Percentiles rank a stretch among this genome's conserved stretches.
These are phyloP conservation scores for Saccharomycopsis oosterbeekiorum DNA, from an alignment of 805 yeast genomes.

Conservation along the genomic window DNA sequence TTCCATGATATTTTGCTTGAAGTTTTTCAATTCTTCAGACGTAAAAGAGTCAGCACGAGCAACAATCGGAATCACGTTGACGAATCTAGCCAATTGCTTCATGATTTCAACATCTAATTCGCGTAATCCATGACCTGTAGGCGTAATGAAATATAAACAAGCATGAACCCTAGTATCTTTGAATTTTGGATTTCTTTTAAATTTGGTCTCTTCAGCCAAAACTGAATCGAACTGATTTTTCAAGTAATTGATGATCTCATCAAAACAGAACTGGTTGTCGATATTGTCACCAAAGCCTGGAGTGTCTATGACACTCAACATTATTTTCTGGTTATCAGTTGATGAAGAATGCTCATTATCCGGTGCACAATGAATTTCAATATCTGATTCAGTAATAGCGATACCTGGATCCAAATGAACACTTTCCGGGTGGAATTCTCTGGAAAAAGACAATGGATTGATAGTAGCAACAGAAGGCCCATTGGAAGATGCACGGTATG, in stretches of 20 bases:
- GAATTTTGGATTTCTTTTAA: conserved; percentile 61
- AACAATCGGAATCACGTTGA: conserved; percentile 63
- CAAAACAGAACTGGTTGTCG: conserved; percentile 51
- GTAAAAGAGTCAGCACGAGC: conserved; percentile 68
- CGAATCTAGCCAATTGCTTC: conserved; percentile 61
- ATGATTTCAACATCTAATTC: conserved; percentile 65
- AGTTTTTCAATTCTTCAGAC: conserved; percentile 42
- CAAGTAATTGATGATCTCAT: conserved; percentile 54
- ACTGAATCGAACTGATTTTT: conserved; percentile 65
- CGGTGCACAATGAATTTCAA: conserved; percentile 32
- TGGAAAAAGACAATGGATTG: conserved; percentile 49
- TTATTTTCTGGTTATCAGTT: conserved; percentile 40
- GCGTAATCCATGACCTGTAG: conserved; percentile 64
- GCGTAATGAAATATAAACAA: conserved; percentile 4
- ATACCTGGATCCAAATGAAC: conserved; percentile 65
- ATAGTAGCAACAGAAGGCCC: conserved; percentile 28
- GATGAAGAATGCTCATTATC: conserved; percentile 33
- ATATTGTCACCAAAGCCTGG: conserved; percentile 56
- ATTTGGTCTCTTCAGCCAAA: conserved; percentile 65
- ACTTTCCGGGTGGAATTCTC: conserved; percentile 51
- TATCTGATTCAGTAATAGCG: conserved; percentile 56
- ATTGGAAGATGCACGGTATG: conserved; percentile 33
- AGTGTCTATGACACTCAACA: conserved; percentile 46
- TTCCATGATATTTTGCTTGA: conserved; percentile 47
- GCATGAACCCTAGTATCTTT: conserved; percentile 70